Evolutionary conservation across 257 asterid genomes (phyloP), one percentile per base, ranked within the genome.

Genomic region (Agastache rugosa): DNA sequence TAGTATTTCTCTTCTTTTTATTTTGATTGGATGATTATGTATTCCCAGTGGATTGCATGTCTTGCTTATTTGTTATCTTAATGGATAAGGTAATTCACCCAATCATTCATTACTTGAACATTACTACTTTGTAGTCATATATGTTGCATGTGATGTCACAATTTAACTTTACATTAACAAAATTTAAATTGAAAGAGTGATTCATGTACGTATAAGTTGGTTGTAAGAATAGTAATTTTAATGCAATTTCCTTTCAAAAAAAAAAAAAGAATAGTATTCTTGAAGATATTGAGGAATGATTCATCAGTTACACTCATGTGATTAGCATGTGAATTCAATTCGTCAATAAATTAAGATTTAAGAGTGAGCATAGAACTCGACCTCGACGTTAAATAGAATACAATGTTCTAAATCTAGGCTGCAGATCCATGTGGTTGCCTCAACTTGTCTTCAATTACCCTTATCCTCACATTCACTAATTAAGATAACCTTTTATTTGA

Each of bases 11-110:
- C 70, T 63, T 29, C 37, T 58, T 37, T 77, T 75, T 39, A 58
- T 69, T 63, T 74, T 74, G 78, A 77, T 81, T 81, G 82, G 80
- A 44, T 63, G 78, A 77, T 77, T 74, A 50, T 42, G 12, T 7
- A 63, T 56, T 35, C 20, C 17, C 5, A 72, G 81, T 80, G 81
- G 78, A 65, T 48, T 80, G 79, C 79, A 80, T 76, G 79, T 61
- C 79, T 72, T 76, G 69, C 59, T 73, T 16, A 68, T 77, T 75
- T 66, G 71, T 47, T 77, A 63, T 77, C 85, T 78, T 78, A 47
- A 61, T 71, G 80, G 83, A 78, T 75, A 78, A 74, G 83, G 47
- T 48, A 81, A 25, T 51, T 66, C 61, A 7, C 7, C 64, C 78
- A 78, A 81, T 74, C 72, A 77, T 74, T 80, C 78, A 14, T 68